Evolutionary conservation across 495 filamentous ascomycete species (phyloP), one percentile per base, ranked within the genome.

Genomic region (Neurospora cerealis): DNA sequence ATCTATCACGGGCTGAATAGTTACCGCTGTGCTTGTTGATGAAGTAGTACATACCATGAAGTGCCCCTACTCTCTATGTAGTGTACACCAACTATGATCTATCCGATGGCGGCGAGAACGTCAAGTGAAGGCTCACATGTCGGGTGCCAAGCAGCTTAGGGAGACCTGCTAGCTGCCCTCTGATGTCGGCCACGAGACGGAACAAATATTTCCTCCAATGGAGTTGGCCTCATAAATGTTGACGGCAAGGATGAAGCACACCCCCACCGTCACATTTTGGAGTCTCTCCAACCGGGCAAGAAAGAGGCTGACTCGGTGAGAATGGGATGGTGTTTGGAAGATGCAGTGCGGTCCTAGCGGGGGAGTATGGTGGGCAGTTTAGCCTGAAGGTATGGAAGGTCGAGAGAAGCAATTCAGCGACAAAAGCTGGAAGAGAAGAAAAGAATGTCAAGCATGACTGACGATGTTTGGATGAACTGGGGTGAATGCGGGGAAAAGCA

Each of bases 191-290:
- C 54, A 75, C 21, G 36, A 46, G 69, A 73, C 79, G 79, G 79
- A 75, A 72, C 77, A 81, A 74, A 70, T 48, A 72, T 32, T 79
- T 76, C 79, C 80, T 75, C 80, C 80, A 81, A 81, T 81, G 2
- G 34, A 28, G 48, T 28, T 28, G 11, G 21, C 5, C 9, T 60
- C 7, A 19, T 34, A 34, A 34, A 36, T 4, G 54, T 34, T 7
- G 54, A 66, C 28, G 28, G 28, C 28, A 34, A 66, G 54, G 15
- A 66, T 66, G 28, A 19, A 66, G 54, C 54, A 66, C 54, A 34
- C 54, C 54, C 54, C 54, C 28, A 62, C 54, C 15, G 28, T 34
- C 54, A 66, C 6, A 66, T 66, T 62, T 32, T 66, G 54, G 28
- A 36, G 28, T 32, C 28, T 6, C 6, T 66, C 54, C 54, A 66